A percentile compares a stretch with the other conserved stretches of the same genome.
Conservation (phyloP, 1,284 basidiomycete genomes). For the Boletus smithii region DNA sequence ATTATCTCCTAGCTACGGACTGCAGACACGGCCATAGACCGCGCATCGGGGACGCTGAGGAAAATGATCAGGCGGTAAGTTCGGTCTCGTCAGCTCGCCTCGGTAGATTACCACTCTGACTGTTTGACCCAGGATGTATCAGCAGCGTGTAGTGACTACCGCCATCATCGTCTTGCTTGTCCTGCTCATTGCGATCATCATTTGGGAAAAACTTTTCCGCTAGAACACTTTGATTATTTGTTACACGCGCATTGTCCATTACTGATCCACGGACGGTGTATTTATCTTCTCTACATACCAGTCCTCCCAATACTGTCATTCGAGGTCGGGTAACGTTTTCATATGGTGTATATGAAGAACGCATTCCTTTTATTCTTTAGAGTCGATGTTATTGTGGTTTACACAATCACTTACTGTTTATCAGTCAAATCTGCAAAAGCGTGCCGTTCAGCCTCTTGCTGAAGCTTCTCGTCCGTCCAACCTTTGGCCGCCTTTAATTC, state of each 20-base stretch:
- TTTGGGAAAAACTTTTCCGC: conserved; percentile 65
- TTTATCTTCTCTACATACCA: conserved; percentile 34
- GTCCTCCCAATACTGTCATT: conserved; percentile 1
- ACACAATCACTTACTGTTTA: conserved; percentile 43
- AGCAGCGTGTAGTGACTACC: conserved; percentile 69
- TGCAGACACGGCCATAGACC: conserved; percentile 70
- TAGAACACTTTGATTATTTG: conserved; percentile 23
- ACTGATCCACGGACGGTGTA: conserved; percentile 23
- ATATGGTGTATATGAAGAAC: conserved; percentile 15
- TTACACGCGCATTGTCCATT: conserved; percentile 11
- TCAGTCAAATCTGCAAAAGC: conserved; percentile 67
- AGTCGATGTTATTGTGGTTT: not conserved
- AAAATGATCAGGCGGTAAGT: conserved; percentile 74
- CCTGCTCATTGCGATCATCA: conserved; percentile 64
- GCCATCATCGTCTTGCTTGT: conserved; percentile 69
- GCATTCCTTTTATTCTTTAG: conserved; percentile 3
- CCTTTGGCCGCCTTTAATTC: conserved; percentile 45
- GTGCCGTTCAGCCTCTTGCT: conserved; percentile 52
- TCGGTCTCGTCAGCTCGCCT: conserved; percentile 1
- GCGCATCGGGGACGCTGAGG: conserved; percentile 70
- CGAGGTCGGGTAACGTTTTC: not conserved
- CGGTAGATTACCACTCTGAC: conserved; percentile 15
- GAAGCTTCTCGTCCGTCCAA: conserved; percentile 57
- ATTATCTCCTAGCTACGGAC: conserved; percentile 49
- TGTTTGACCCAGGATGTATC: conserved; percentile 65